These are phyloP conservation scores for Cucumis cinereus DNA, from an alignment of 306 rosid genomes.

Conservation along the genomic window DNA sequence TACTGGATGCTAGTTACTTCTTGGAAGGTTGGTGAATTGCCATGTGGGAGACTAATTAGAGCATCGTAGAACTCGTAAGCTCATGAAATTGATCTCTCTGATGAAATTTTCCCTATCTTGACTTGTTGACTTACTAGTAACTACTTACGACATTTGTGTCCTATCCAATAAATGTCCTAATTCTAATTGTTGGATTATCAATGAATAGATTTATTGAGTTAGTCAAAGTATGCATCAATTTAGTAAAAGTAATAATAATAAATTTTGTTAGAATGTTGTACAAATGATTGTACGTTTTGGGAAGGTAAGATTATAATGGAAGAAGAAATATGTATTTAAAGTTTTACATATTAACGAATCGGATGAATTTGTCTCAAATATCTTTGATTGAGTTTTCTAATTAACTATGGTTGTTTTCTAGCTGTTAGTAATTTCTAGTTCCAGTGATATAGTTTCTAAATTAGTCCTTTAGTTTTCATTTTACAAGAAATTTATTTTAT, in stretches of 20 bases:
- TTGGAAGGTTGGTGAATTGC: not conserved
- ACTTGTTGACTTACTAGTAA: not conserved
- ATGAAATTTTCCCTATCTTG: not conserved
- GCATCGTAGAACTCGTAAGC: not conserved
- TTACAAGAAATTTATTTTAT: not conserved
- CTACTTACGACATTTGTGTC: not conserved
- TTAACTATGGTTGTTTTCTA: not conserved
- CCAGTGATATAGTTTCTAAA: not conserved
- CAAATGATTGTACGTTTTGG: not conserved
- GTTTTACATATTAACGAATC: not conserved
- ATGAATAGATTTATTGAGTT: not conserved
- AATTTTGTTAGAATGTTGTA: not conserved
- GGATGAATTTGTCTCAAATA: not conserved
- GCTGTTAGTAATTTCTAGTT: not conserved
- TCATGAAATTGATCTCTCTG: not conserved
- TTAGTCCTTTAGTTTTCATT: not conserved
- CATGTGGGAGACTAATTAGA: not conserved
- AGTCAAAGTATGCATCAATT: not conserved
- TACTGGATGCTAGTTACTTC: not conserved
- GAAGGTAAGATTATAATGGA: not conserved
- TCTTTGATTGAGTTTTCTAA: not conserved
- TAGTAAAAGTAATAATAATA: not conserved
- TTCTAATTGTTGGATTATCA: not conserved
- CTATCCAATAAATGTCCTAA: not conserved
- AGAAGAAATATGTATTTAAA: not conserved